These are phyloP conservation scores for Zygnema circumcarinatum DNA, from an alignment of 139 green algal genomes.

Conservation along the genomic window DNA sequence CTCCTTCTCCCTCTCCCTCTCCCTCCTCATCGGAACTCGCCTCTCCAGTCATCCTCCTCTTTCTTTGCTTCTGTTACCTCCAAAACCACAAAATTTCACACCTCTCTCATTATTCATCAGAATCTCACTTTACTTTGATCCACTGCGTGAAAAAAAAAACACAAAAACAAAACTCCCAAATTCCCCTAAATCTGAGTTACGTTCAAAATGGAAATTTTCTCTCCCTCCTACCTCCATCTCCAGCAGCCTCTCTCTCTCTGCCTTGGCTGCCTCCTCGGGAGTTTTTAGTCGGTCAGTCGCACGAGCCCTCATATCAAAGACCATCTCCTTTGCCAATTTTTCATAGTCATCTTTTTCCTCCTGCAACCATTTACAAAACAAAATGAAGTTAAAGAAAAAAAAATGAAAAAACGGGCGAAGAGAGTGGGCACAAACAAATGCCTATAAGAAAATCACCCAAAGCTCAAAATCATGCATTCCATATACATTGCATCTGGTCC, in stretches of 20 bases:
- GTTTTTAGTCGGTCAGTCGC: constrained; percentile 60
- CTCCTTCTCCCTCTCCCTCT: constrained; percentile 49
- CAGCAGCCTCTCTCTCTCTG: constrained; percentile 72
- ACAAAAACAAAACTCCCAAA: neutral
- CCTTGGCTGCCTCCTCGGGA: constrained; percentile 75
- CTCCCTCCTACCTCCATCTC: constrained; percentile 70
- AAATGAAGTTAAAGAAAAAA: neutral
- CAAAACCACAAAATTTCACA: no score
- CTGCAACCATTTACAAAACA: neutral
- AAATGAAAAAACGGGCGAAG: neutral
- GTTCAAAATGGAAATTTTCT: no score
- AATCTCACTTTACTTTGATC: no score
- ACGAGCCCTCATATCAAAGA: constrained; percentile 55
- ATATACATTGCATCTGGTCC: no score
- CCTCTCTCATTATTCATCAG: no score
- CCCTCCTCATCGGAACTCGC: constrained; percentile 51
- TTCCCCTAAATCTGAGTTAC: no score
- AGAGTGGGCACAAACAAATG: neutral
- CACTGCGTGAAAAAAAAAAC: constrained; percentile 25
- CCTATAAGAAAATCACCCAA: no score
- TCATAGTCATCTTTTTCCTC: constrained; percentile 57
- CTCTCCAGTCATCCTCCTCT: constrained; percentile 34
- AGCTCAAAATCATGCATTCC: no score
- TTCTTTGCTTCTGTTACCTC: constrained; percentile 36
- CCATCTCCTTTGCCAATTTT: constrained; percentile 47